Evolutionary conservation across 2,329 filamentous ascomycete genomes (phyloP).

Genomic region (Chalaropsis ovoidea): DNA sequence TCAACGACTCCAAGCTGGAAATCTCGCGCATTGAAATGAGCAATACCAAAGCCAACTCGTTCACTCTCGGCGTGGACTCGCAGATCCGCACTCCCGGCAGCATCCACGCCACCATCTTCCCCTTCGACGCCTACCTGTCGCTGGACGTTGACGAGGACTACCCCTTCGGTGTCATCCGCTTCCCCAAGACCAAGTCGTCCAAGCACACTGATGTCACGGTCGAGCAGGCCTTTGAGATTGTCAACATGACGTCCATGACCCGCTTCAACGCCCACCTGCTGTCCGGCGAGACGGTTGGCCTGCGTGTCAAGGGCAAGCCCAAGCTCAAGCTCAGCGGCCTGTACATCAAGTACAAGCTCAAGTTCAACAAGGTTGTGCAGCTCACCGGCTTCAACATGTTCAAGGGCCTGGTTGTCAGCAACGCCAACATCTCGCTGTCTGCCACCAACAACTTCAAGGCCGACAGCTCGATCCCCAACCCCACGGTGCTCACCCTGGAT

Average conservation of each 20-base stretch:
- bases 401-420: constrained; percentile 42
- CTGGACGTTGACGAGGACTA: constrained; percentile 41
- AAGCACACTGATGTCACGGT: constrained; percentile 44
- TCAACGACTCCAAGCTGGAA: constrained; percentile 44
- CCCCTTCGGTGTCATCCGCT: constrained; percentile 43
- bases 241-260: constrained; percentile 41
- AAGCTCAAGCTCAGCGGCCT: constrained; percentile 43
- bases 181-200: constrained; percentile 43
- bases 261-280: constrained; percentile 48
- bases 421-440: constrained; percentile 40
- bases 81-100: constrained; percentile 44
- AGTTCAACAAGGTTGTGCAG: constrained; percentile 47
- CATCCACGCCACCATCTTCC: constrained; percentile 42
- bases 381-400: constrained; percentile 42
- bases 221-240: constrained; percentile 40
- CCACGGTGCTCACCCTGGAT: constrained; percentile 52
- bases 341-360: constrained; percentile 39
- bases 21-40: constrained; percentile 44
- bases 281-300: constrained; percentile 40
- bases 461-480: constrained; percentile 52
- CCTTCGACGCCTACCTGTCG: constrained; percentile 46
- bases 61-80: constrained; percentile 47
- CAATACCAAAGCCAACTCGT: constrained; percentile 37
- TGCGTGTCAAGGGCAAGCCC: constrained; percentile 45
- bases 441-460: constrained; percentile 47